phyloP scores from a whole-genome alignment of 2,329 filamentous ascomycete genomes.

The Colletotrichum zoysiae region DNA sequence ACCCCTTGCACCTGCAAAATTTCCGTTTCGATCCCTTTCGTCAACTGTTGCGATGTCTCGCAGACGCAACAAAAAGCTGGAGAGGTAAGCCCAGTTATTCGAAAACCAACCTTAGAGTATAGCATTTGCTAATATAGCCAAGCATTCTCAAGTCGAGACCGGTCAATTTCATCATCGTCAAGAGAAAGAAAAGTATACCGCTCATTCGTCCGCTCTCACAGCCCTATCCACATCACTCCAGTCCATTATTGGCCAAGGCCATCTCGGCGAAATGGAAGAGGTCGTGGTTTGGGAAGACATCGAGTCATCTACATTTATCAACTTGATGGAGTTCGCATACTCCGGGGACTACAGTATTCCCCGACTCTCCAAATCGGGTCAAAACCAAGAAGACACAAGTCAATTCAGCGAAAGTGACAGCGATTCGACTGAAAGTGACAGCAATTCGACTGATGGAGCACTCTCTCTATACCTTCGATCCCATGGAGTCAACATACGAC shows the following conservation, averaged over 20 bases:
- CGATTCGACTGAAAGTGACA: too few relatives aligned
- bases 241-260: too few relatives aligned
- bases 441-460: too few relatives aligned
- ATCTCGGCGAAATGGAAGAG: too few relatives aligned
- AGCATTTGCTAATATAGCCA: not conserved
- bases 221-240: not conserved
- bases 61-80: not conserved
- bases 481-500: too few relatives aligned
- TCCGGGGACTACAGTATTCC: not conserved
- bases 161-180: not conserved
- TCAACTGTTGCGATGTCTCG: not conserved
- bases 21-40: not conserved
- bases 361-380: not conserved
- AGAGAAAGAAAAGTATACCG: not conserved
- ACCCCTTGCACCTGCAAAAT: not conserved
- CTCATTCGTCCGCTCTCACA: not conserved
- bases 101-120: too few relatives aligned
- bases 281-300: not conserved
- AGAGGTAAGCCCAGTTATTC: not conserved
- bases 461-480: too few relatives aligned
- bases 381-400: too few relatives aligned
- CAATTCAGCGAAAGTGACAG: too few relatives aligned
- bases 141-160: not conserved
- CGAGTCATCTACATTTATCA: not conserved
- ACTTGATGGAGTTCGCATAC: slow-evolving; percentile 16